phyloP scores from a whole-genome alignment of 2,329 filamentous ascomycete species.

The Cytospora schulzeri region DNA sequence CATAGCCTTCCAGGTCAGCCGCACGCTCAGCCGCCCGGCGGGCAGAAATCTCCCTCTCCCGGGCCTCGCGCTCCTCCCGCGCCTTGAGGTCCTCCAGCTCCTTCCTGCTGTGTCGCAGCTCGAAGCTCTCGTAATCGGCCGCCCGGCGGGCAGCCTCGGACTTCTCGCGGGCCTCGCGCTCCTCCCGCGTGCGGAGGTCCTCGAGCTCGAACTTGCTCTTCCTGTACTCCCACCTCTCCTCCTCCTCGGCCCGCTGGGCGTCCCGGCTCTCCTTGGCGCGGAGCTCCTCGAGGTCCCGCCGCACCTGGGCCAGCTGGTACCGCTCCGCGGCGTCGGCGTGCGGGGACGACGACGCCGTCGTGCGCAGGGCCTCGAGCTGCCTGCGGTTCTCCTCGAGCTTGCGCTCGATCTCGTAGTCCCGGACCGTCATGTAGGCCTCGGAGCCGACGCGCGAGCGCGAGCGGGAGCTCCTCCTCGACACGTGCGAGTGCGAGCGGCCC shows the following conservation, averaged over 20 bases:
- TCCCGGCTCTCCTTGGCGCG: constrained; percentile 19
- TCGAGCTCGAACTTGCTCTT: constrained; percentile 46
- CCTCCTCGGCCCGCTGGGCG: constrained; percentile 30
- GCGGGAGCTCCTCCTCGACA: constrained; percentile 29
- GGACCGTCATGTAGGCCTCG: constrained; percentile 42
- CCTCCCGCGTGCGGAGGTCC: constrained; percentile 45
- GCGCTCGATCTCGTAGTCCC: constrained; percentile 42
- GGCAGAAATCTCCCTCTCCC: too few species aligned
- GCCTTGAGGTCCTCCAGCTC: constrained; percentile 44
- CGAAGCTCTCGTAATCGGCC: constrained; percentile 37
- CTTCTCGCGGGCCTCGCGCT: constrained; percentile 40
- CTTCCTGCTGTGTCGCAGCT: constrained; percentile 42
- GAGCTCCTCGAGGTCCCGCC: constrained; percentile 44
- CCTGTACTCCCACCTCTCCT: constrained; percentile 41
- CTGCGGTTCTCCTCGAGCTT: constrained; percentile 27
- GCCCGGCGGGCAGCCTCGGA: constrained; percentile 21
- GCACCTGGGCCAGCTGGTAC: constrained; percentile 42
- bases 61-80: constrained; percentile 39
- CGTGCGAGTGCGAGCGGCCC: constrained; percentile 40
- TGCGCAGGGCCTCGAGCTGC: constrained; percentile 26
- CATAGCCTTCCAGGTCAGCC: constrained; percentile 36
- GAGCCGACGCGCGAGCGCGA: constrained; percentile 35
- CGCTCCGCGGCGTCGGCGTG: constrained; percentile 31
- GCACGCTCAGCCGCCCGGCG: constrained; percentile 36
- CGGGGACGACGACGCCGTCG: constrained; percentile 25